Evolutionary conservation across 179 eudicot genomes (phyloP).

Genomic region (Drosera spatulata): DNA sequence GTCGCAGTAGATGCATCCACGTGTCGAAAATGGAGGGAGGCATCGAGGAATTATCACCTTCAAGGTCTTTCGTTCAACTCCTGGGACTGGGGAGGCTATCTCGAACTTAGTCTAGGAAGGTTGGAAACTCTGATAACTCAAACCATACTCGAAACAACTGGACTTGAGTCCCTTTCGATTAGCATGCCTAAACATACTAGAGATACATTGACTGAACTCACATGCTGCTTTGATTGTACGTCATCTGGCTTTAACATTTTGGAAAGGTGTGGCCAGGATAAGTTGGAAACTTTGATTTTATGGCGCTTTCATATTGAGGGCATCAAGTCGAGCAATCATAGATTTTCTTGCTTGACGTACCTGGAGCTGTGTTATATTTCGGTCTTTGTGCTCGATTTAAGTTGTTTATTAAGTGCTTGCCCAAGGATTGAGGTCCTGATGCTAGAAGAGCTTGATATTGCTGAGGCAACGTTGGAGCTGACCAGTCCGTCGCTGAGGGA

Average conservation of each 20-base stretch:
- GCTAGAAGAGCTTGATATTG: constrained; percentile 34
- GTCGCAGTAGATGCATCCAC: constrained; percentile 51
- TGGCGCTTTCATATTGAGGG: constrained; percentile 48
- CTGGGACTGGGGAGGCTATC: constrained; percentile 38
- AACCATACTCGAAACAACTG: constrained; percentile 48
- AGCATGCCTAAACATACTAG: constrained; percentile 47
- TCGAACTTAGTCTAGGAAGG: constrained; percentile 24
- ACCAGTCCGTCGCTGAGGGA: constrained; percentile 33
- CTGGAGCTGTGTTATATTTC: constrained; percentile 38
- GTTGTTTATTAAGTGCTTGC: constrained; percentile 38
- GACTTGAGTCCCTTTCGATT: constrained; percentile 39
- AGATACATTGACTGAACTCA: constrained; percentile 39
- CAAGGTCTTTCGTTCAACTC: constrained; percentile 38
- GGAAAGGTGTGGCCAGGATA: constrained; percentile 43
- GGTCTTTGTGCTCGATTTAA: constrained; percentile 46
- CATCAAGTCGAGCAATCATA: constrained; percentile 42
- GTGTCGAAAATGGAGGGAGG: constrained; percentile 61
- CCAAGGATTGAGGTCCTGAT: constrained; percentile 32
- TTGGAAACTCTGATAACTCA: constrained; percentile 56
- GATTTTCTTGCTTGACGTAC: constrained; percentile 37
- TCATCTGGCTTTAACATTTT: constrained; percentile 44
- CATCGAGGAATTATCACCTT: constrained; percentile 45
- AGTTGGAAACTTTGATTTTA: constrained; percentile 34
- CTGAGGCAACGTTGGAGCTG: constrained; percentile 36
- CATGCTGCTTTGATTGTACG: constrained; percentile 36